Conservation (phyloP, 108 stramenopile species). For the Cyclotella distinguenda region DNA sequence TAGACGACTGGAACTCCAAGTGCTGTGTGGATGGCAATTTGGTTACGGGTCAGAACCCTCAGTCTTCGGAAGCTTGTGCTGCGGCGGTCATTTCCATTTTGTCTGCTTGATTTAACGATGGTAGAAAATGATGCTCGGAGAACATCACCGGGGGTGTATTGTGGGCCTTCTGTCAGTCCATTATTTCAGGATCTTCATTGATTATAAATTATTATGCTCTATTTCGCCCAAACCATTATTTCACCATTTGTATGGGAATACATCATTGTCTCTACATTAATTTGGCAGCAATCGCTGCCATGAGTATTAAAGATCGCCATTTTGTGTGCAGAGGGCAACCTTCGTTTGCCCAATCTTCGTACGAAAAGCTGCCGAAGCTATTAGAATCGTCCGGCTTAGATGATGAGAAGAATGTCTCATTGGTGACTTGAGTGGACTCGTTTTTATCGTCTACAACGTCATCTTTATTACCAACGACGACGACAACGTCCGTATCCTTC, state of each 20-base stretch:
- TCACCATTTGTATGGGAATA: no score
- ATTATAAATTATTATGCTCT: no score
- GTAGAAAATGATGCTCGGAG: neutral
- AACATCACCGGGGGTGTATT: neutral
- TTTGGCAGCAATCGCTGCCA: neutral
- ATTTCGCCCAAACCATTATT: no score
- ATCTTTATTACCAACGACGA: conserved; percentile 10
- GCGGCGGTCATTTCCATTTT: conserved; percentile 44
- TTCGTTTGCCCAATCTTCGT: neutral
- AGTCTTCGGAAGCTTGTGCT: conserved; percentile 53
- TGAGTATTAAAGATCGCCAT: neutral
- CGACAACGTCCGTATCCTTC: conserved; percentile 10
- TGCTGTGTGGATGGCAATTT: conserved; percentile 74
- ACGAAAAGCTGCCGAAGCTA: neutral
- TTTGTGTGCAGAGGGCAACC: neutral
- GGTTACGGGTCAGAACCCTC: conserved; percentile 85
- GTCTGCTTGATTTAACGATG: neutral
- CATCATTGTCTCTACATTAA: no score
- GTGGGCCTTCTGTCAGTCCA: no score
- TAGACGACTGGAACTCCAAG: conserved; percentile 70
- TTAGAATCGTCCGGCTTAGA: no score
- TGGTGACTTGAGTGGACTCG: neutral
- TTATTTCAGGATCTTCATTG: no score
- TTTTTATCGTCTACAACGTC: conserved; percentile 27
- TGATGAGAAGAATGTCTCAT: neutral